phyloP scores from a whole-genome alignment of 768 basidiomycete species.

The Boletus patriciae region DNA sequence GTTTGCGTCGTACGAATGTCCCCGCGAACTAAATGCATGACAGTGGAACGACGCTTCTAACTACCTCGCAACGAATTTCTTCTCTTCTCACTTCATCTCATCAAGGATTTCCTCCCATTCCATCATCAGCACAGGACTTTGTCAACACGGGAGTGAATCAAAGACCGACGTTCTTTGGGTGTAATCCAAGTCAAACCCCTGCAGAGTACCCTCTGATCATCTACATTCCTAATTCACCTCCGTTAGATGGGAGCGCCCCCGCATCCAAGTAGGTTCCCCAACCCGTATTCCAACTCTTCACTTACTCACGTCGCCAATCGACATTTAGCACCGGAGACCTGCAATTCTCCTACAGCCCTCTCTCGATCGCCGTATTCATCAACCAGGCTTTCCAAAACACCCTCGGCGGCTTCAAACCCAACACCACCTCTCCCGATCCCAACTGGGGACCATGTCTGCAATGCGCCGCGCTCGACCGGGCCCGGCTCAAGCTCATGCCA shows the following conservation, averaged over 20 bases:
- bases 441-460: constrained; percentile 58
- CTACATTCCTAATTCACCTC: constrained; percentile 79
- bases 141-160: constrained; percentile 59
- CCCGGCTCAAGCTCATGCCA: constrained; percentile 41
- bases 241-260: constrained; percentile 57
- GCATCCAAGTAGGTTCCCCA: constrained; percentile 55
- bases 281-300: background rate
- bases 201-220: constrained; percentile 66
- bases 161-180: constrained; percentile 80
- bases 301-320: constrained; percentile 4
- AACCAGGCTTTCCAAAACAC: constrained; percentile 58
- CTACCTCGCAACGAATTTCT: constrained; percentile 44
- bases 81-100: constrained; percentile 49
- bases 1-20: background rate
- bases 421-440: constrained; percentile 54
- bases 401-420: constrained; percentile 59
- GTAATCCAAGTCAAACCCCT: constrained; percentile 50
- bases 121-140: constrained; percentile 50
- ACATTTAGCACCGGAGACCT: constrained; percentile 53
- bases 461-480: constrained; percentile 62
- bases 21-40: background rate
- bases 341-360: constrained; percentile 56
- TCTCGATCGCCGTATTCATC: constrained; percentile 57
- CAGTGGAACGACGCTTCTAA: constrained; percentile 55
- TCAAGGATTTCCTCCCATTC: constrained; percentile 65